A percentile compares a stretch with the other conserved stretches of the same genome.
These are phyloP conservation scores for Forsythia suspensa DNA, from an alignment of 257 asterid species.

Conservation along the genomic window DNA sequence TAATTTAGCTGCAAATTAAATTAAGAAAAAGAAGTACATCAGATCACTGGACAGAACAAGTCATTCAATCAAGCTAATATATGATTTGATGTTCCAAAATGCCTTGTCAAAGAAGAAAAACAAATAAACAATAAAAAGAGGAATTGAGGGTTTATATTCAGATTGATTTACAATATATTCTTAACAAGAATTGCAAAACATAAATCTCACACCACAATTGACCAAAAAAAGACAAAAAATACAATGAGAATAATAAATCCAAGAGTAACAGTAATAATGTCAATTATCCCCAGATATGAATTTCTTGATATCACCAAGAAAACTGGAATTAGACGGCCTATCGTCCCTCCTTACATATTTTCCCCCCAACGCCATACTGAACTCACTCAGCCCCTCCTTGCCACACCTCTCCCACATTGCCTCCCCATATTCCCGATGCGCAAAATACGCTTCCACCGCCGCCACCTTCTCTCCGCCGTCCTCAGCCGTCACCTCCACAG, in stretches of 20 bases:
- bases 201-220: neutral
- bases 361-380: slow-evolving; percentile 42
- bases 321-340: slow-evolving; percentile 37
- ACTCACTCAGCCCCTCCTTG: slow-evolving; percentile 52
- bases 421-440: slow-evolving; percentile 57
- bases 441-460: slow-evolving; percentile 55
- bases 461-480: slow-evolving; percentile 19
- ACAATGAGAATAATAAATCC: neutral
- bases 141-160: neutral
- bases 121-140: neutral
- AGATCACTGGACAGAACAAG: neutral
- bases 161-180: neutral
- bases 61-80: neutral
- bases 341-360: slow-evolving; percentile 49
- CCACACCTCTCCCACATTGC: slow-evolving; percentile 67
- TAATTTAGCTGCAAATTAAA: neutral
- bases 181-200: neutral
- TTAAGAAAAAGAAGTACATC: neutral
- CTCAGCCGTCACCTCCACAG: slow-evolving; percentile 34
- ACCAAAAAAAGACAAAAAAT: too few relatives aligned
- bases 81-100: neutral
- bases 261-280: neutral
- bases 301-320: slow-evolving; percentile 38
- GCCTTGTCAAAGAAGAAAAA: neutral
- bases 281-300: slow-evolving; percentile 45